phyloP scores from a whole-genome alignment of 768 basidiomycete species.

The Rhizopogon vulgaris region DNA sequence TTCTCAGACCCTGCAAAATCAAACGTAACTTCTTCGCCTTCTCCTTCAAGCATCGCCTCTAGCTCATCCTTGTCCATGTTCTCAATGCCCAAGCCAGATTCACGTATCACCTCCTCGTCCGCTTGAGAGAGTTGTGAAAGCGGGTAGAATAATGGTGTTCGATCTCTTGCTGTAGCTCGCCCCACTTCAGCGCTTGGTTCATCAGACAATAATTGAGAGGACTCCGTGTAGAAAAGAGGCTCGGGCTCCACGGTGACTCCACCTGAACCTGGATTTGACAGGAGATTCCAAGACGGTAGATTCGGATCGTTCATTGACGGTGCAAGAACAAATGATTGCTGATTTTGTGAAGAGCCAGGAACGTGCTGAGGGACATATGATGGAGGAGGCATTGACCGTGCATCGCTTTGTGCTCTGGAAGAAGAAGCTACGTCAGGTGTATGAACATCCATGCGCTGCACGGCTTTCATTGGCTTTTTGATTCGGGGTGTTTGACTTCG shows the following conservation, averaged over 20 bases:
- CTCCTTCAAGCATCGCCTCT: conserved; percentile 34
- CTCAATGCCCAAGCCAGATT: conserved; percentile 63
- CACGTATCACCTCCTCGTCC: conserved; percentile 45
- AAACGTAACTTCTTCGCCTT: conserved; percentile 28
- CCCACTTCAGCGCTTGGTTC: background rate
- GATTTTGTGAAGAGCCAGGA: conserved; percentile 6
- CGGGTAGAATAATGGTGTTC: conserved; percentile 36
- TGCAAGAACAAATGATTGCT: background rate
- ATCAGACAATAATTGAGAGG: conserved; percentile 13
- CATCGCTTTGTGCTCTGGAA: conserved; percentile 11
- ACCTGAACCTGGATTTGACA: background rate
- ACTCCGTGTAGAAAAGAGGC: conserved; percentile 20
- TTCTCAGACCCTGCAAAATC: conserved; percentile 3
- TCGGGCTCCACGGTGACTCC: conserved; percentile 4
- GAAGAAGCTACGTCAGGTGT: background rate
- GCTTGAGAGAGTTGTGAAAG: conserved; percentile 57
- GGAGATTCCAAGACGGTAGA: background rate
- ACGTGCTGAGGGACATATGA: conserved; percentile 12
- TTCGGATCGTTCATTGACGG: background rate
- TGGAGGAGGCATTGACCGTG: conserved; percentile 38
- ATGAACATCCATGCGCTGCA: conserved; percentile 21
- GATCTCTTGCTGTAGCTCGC: conserved; percentile 2
- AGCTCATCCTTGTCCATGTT: conserved; percentile 60
- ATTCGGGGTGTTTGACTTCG: conserved; percentile 34
- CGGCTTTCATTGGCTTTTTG: conserved; percentile 33